phyloP scores from a whole-genome alignment of 1,284 basidiomycete species.

The Hymenochaete sp. region DNA sequence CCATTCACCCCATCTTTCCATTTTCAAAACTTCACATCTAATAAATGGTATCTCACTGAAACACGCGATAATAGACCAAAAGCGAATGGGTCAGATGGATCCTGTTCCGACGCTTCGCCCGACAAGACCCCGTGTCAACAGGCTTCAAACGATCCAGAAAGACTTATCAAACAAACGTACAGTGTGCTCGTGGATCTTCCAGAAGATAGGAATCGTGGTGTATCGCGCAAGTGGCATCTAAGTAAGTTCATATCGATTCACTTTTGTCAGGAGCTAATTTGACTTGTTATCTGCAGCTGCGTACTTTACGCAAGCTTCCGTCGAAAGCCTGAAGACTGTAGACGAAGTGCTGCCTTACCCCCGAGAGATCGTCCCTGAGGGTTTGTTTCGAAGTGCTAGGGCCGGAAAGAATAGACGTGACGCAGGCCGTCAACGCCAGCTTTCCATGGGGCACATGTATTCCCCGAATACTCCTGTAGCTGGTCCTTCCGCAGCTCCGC shows the following conservation, averaged over 20 bases:
- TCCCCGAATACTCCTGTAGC: constrained; percentile 3
- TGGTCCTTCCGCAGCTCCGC: constrained; percentile 6
- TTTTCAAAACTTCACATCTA: neutral
- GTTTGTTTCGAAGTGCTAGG: constrained; percentile 67
- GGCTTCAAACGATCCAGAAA: constrained; percentile 38
- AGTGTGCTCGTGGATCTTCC: constrained; percentile 68
- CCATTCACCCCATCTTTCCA: neutral
- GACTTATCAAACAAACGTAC: constrained; percentile 77
- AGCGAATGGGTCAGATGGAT: constrained; percentile 22
- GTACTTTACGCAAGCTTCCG: constrained; percentile 68
- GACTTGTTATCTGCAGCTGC: constrained; percentile 41
- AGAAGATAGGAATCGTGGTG: constrained; percentile 50
- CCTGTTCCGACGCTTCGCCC: constrained; percentile 29
- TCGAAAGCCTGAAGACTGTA: constrained; percentile 58
- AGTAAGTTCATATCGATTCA: constrained; percentile 40
- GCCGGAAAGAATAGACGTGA: constrained; percentile 50
- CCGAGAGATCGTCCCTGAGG: constrained; percentile 57
- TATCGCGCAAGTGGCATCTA: constrained; percentile 71
- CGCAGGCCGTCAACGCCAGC: constrained; percentile 4
- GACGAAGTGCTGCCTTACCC: constrained; percentile 57
- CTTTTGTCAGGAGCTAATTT: constrained; percentile 12
- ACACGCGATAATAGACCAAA: constrained; percentile 7
- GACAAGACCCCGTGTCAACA: constrained; percentile 23
- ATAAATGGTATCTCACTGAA: neutral
- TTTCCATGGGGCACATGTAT: no score